Base-by-base conservation (phyloP, 257 asterid genomes). In the Salvia rosmarinus region DNA sequence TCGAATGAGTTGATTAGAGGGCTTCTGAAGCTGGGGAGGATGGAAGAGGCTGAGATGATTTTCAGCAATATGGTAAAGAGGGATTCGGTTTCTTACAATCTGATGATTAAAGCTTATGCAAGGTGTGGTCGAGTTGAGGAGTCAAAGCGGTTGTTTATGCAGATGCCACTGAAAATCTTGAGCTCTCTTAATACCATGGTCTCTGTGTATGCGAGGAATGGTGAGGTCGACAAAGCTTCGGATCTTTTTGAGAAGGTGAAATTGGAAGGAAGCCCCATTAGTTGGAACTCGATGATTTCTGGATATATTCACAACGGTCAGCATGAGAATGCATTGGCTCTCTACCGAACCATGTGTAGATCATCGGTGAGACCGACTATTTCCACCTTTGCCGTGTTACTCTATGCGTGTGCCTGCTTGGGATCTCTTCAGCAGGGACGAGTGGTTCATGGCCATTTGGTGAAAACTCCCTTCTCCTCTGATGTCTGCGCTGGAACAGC, bases 231-330 rank as follows among this genome's bases (percentile, higher is more conserved):
- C 77, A 83, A 81, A 76, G 96, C 97, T 58, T 35, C 83, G 67
- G 85, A 85, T 58, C 84, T 90, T 73, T 90, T 92, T 14, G 87
- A 87, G 59, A 80, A 67, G 72, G 82, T 76, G n/a, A 92, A 81
- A 75, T 79, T 62, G 74, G 87, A 88, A 70, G 81, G 85, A 70
- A 74, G 80, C 71, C 71, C 97, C 13, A 64, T 90, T 43, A 85
- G 89, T 57, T 92, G 98, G 96, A 92, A 89, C 72, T 85, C 96
- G n/a, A 83, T 90, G 95, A 92, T 92, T 34, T 85, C 96, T 3
- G 98, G 95, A 61, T 88, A 75, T 64, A 73, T 83, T 70, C 86
- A 80, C 43, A 88, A 81, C 43, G 77, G 72, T 78, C 86, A 70
- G 34, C 78, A 84, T 3, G 89, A 90, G 67, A 76, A 73, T 11